A percentile compares a stretch with the other conserved stretches of the same genome.
phyloP scores from a whole-genome alignment of 164 flowering plant genomes.

The Cinnamomum micranthum region DNA sequence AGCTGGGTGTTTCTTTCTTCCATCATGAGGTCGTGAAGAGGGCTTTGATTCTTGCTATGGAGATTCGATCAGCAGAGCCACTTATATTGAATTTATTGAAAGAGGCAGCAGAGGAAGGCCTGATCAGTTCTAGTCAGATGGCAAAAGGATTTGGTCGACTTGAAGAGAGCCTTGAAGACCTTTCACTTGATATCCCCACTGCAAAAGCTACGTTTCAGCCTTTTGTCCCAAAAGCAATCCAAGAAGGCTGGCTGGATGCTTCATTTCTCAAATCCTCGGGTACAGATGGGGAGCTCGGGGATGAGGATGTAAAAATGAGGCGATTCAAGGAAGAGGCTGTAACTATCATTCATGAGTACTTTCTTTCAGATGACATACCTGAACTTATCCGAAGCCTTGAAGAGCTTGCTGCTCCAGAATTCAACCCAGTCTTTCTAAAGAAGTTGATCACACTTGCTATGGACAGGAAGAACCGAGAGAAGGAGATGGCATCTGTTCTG shows the following conservation, averaged over 20 bases:
- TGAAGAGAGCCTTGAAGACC: slow-evolving; percentile 89
- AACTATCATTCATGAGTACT: slow-evolving; percentile 86
- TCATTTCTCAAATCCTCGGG: slow-evolving; percentile 42
- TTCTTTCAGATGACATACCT: slow-evolving; percentile 93
- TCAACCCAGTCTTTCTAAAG: slow-evolving; percentile 82
- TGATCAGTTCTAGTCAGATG: slow-evolving; percentile 96
- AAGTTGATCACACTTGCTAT: slow-evolving; percentile 89
- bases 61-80: slow-evolving; percentile 63
- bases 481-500: slow-evolving; percentile 96
- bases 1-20: slow-evolving; percentile 82
- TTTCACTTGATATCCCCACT: slow-evolving; percentile 89
- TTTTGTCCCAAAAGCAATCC: slow-evolving; percentile 61
- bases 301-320: slow-evolving; percentile 44
- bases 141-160: slow-evolving; percentile 80
- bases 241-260: slow-evolving; percentile 92
- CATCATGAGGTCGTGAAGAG: slow-evolving; percentile 98
- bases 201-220: slow-evolving; percentile 62
- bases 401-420: slow-evolving; percentile 73
- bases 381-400: slow-evolving; percentile 87
- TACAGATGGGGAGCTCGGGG: slow-evolving; percentile 34
- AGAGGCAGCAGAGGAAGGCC: slow-evolving; percentile 89
- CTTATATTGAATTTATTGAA: slow-evolving; percentile 62
- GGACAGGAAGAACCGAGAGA: slow-evolving; percentile 97
- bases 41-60: slow-evolving; percentile 85
- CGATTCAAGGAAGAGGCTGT: slow-evolving; percentile 78